Conservation (phyloP, 106 monocot genomes). For the Triglochin maritima region DNA sequence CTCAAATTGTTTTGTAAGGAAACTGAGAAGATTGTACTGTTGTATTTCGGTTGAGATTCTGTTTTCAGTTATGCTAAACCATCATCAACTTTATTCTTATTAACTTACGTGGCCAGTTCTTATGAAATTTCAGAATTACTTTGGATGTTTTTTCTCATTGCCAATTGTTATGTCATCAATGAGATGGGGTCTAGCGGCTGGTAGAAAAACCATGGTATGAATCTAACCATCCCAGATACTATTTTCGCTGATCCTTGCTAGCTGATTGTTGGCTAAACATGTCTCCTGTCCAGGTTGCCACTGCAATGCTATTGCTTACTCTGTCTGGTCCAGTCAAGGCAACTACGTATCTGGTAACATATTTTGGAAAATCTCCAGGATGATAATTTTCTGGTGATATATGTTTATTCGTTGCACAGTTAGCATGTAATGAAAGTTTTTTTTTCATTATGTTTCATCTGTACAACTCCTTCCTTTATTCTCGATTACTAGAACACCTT, state of each 20-base stretch:
- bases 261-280: background rate
- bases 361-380: background rate
- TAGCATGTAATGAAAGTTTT: too few species aligned
- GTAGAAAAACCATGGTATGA: slow-evolving; percentile 89
- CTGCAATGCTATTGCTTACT: slow-evolving; percentile 58
- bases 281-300: slow-evolving; percentile 51
- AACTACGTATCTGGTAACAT: slow-evolving; percentile 63
- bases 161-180: slow-evolving; percentile 90
- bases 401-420: too few species aligned
- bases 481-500: too few species aligned
- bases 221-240: background rate
- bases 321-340: slow-evolving; percentile 90
- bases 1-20: too few species aligned
- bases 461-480: too few species aligned
- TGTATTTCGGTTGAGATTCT: too few species aligned
- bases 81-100: too few species aligned
- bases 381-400: too few species aligned
- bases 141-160: slow-evolving; percentile 80
- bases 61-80: too few species aligned
- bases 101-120: background rate
- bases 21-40: too few species aligned
- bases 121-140: slow-evolving; percentile 48
- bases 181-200: slow-evolving; percentile 84
- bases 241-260: too few species aligned
- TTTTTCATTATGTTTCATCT: too few species aligned